Evolutionary conservation across 2,329 filamentous ascomycete species (phyloP).

Genomic region (Pestalotiopsis sp.): DNA sequence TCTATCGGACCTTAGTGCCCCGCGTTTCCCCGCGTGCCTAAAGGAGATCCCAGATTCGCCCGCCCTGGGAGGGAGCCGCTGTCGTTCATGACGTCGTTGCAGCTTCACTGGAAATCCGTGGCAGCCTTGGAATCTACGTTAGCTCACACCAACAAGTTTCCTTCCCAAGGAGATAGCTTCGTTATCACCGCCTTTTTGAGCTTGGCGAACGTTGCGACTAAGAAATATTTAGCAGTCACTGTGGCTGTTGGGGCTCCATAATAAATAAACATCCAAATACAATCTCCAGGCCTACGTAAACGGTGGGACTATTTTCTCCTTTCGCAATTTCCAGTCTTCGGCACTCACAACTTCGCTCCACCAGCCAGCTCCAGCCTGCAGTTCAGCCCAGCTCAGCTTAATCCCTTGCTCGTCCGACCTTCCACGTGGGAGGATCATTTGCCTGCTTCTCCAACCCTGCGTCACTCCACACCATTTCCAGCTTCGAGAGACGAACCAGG

Average conservation of each 20-base stretch:
- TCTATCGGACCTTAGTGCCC: background rate
- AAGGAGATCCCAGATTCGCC: background rate
- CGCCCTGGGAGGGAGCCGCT: background rate
- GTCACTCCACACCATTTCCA: conserved; percentile 1
- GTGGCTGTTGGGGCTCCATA: background rate
- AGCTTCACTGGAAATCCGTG: background rate
- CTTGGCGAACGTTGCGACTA: too few relatives aligned
- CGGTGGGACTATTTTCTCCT: background rate
- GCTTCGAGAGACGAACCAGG: background rate
- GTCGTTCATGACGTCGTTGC: background rate
- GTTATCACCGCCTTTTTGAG: too few relatives aligned
- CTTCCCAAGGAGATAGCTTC: too few relatives aligned
- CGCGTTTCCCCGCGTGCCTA: background rate
- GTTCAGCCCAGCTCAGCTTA: background rate
- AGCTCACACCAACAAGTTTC: too few relatives aligned
- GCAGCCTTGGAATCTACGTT: too few relatives aligned
- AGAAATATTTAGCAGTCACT: background rate
- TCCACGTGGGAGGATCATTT: background rate
- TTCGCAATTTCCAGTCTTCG: background rate
- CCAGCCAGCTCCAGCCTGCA: background rate
- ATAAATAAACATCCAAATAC: background rate
- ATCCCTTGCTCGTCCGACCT: background rate
- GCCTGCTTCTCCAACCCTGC: background rate
- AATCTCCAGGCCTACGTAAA: background rate
- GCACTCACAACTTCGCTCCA: background rate